A percentile compares a stretch with the other conserved stretches of the same genome.
Conservation (phyloP, 2,329 filamentous ascomycete species). For the Aaosphaeria arxii region DNA sequence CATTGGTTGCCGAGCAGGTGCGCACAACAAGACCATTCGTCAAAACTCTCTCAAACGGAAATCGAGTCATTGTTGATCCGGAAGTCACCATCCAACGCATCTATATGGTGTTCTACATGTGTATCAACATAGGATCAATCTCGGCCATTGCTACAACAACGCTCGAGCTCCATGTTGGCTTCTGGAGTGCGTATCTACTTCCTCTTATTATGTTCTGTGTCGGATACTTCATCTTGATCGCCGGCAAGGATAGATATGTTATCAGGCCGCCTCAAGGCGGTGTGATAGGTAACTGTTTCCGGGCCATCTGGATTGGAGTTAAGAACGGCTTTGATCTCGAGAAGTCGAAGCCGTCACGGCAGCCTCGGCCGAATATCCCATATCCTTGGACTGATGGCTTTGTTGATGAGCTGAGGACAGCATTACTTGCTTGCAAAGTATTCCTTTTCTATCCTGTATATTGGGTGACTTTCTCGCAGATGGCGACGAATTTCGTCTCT, state of each 20-base stretch:
- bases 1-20: slow-evolving; percentile 50
- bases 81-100: slow-evolving; percentile 46
- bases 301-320: slow-evolving; percentile 55
- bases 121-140: slow-evolving; percentile 70
- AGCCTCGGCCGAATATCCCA: slow-evolving; percentile 24
- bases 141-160: slow-evolving; percentile 67
- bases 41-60: slow-evolving; percentile 35
- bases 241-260: slow-evolving; percentile 31
- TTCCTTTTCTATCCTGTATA: slow-evolving; percentile 54
- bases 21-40: slow-evolving; percentile 40
- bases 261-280: slow-evolving; percentile 38
- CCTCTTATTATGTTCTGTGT: slow-evolving; percentile 64
- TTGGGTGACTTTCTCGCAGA: slow-evolving; percentile 45
- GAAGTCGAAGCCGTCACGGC: slow-evolving; percentile 61
- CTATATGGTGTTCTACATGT: slow-evolving; percentile 66
- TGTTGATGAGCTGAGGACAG: slow-evolving; percentile 68
- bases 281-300: slow-evolving; percentile 49
- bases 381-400: slow-evolving; percentile 66
- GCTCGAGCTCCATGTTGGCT: slow-evolving; percentile 67
- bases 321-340: slow-evolving; percentile 54
- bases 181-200: slow-evolving; percentile 66
- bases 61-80: slow-evolving; percentile 44
- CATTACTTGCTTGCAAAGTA: slow-evolving; percentile 65
- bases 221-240: slow-evolving; percentile 53
- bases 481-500: slow-evolving; percentile 49